Percentiles rank a stretch among this genome's conserved stretches.
These are phyloP conservation scores for Prinsepia uniflora DNA, from an alignment of 306 rosid genomes.

Conservation along the genomic window DNA sequence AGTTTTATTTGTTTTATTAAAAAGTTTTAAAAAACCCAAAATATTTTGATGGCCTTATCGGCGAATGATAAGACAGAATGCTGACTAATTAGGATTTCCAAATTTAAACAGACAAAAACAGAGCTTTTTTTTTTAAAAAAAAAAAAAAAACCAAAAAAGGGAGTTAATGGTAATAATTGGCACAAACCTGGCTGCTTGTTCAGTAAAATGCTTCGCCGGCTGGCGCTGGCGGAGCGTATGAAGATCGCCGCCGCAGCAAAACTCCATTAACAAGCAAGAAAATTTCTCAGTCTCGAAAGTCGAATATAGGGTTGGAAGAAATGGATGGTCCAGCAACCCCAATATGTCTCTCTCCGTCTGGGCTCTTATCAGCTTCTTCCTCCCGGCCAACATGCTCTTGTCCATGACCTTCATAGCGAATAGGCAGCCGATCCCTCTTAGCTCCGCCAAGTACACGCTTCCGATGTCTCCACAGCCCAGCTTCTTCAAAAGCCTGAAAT, in stretches of 20 bases:
- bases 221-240: constrained; percentile 58
- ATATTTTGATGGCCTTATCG: no score
- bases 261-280: constrained; percentile 63
- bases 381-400: constrained; percentile 44
- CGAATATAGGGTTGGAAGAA: constrained; percentile 59
- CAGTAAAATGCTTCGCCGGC: constrained; percentile 46
- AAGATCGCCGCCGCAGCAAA: constrained; percentile 60
- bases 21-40: no score
- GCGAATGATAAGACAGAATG: no score
- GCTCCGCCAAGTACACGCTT: constrained; percentile 54
- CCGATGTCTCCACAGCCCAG: constrained; percentile 62
- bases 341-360: constrained; percentile 57
- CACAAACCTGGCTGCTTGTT: constrained; percentile 49
- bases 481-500: constrained; percentile 60
- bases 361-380: constrained; percentile 47
- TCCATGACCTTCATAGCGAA: constrained; percentile 65
- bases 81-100: no score
- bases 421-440: constrained; percentile 40
- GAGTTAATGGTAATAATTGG: not conserved
- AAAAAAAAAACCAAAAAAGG: no score
- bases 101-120: no score
- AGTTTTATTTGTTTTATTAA: no score
- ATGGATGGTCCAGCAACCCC: constrained; percentile 50
- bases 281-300: constrained; percentile 58
- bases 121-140: not conserved